Percentiles rank a stretch among this genome's conserved stretches.
Evolutionary conservation across 768 basidiomycete genomes (phyloP).

Genomic region (Suillus occidentalis): DNA sequence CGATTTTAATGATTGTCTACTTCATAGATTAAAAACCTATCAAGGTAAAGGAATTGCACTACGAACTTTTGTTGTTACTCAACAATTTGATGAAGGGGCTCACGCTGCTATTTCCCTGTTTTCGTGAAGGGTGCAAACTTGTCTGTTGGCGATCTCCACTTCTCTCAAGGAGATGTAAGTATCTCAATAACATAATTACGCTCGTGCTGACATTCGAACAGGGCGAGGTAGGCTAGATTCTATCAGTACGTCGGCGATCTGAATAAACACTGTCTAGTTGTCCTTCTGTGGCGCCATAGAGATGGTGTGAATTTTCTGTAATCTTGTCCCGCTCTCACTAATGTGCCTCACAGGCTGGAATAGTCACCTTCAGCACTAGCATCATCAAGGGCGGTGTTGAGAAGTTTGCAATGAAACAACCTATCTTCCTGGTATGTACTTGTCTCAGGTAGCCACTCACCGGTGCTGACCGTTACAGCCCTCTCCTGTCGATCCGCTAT

Average conservation of each 20-base stretch:
- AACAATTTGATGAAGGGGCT: constrained; percentile 42
- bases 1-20: constrained; percentile 1
- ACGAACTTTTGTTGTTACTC: neutral
- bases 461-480: constrained; percentile 42
- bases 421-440: constrained; percentile 63
- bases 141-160: constrained; percentile 78
- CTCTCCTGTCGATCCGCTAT: constrained; percentile 72
- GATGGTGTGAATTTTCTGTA: constrained; percentile 44
- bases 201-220: constrained; percentile 22
- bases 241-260: neutral
- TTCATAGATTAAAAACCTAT: constrained; percentile 70
- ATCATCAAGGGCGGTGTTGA: constrained; percentile 75
- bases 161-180: constrained; percentile 72
- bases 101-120: constrained; percentile 75
- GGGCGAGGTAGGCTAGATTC: constrained; percentile 50
- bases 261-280: constrained; percentile 37
- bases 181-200: neutral
- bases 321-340: neutral
- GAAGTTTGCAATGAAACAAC: constrained; percentile 72
- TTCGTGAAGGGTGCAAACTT: constrained; percentile 75
- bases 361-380: constrained; percentile 69
- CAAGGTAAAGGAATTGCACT: constrained; percentile 37
- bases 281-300: constrained; percentile 80
- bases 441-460: neutral
- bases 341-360: constrained; percentile 49